A percentile compares a stretch with the other conserved stretches of the same genome.
These are phyloP conservation scores for Vitis riparia DNA, from an alignment of 164 flowering plant species.

Conservation along the genomic window DNA sequence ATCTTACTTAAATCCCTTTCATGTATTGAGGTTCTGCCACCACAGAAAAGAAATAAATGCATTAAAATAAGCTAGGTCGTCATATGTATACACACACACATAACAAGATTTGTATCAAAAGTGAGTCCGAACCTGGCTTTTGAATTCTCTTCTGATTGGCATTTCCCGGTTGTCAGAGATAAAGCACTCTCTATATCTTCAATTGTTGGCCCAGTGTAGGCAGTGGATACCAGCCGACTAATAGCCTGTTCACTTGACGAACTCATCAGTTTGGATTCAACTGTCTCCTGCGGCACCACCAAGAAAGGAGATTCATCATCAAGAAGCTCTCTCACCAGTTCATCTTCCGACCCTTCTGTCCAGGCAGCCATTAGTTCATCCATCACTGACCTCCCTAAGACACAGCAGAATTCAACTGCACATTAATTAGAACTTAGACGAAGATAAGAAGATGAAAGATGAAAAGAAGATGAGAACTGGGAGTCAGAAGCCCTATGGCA, in stretches of 20 bases:
- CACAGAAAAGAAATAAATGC: not conserved
- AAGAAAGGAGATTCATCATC: conserved; percentile 55
- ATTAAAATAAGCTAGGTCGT: not conserved
- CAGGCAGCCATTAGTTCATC: conserved; percentile 31
- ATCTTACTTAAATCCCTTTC: conserved; percentile 48
- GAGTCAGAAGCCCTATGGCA: conserved; percentile 1
- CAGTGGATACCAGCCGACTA: conserved; percentile 22
- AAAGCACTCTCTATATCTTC: conserved; percentile 53
- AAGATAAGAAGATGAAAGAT: conserved; percentile 4
- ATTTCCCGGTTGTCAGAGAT: conserved; percentile 18
- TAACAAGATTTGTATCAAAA: not conserved
- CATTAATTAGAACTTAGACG: conserved; percentile 6
- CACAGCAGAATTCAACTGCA: not conserved
- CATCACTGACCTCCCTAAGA: conserved; percentile 8
- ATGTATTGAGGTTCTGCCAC: conserved; percentile 38
- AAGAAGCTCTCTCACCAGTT: conserved; percentile 60
- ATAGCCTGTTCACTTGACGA: conserved; percentile 9
- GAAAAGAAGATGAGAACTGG: conserved; percentile 2
- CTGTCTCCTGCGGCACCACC: conserved; percentile 18
- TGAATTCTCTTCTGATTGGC: conserved; percentile 16
- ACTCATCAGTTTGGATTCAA: conserved; percentile 14
- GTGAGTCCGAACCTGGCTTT: conserved; percentile 37
- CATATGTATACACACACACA: not conserved
- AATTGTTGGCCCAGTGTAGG: conserved; percentile 58
- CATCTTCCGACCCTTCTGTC: conserved; percentile 35